A percentile compares a stretch with the other conserved stretches of the same genome.
Conservation (phyloP, 192 early-diverging fungal species). For the Pecoramyces ruminantium region DNA sequence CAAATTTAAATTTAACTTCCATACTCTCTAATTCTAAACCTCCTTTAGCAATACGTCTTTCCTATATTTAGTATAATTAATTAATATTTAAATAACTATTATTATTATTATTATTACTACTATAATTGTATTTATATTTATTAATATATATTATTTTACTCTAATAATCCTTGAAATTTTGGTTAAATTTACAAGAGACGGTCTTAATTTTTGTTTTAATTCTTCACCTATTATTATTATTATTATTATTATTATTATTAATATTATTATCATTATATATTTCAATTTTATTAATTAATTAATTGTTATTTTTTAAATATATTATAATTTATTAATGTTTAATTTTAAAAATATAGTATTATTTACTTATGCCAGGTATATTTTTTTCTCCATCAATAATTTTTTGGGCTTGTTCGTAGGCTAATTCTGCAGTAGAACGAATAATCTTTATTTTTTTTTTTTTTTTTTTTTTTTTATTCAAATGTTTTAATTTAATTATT, state of each 20-base stretch:
- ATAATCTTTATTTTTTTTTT: constrained; percentile 16
- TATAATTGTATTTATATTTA: too few relatives aligned
- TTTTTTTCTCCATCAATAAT: constrained; percentile 35
- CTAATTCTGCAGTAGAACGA: constrained; percentile 55
- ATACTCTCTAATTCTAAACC: constrained; percentile 55
- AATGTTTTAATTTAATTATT: too few relatives aligned
- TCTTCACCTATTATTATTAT: neutral
- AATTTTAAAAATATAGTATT: too few relatives aligned
- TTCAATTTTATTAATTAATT: too few relatives aligned
- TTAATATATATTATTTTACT: too few relatives aligned
- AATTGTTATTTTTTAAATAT: too few relatives aligned
- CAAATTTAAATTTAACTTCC: constrained; percentile 56
- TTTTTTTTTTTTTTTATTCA: neutral
- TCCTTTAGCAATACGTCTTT: constrained; percentile 32
- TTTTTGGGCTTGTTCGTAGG: constrained; percentile 58
- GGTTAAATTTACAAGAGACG: constrained; percentile 22
- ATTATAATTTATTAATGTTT: too few relatives aligned
- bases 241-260: too few relatives aligned
- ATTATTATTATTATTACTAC: too few relatives aligned
- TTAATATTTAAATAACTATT: too few relatives aligned
- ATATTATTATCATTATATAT: neutral
- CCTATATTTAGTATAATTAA: constrained; percentile 26
- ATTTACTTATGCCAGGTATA: constrained; percentile 19
- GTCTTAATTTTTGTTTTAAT: constrained; percentile 8
- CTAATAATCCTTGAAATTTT: constrained; percentile 4